These are phyloP conservation scores for Xylariaceae sp. DNA, from an alignment of 2,329 filamentous ascomycete species.

Conservation along the genomic window DNA sequence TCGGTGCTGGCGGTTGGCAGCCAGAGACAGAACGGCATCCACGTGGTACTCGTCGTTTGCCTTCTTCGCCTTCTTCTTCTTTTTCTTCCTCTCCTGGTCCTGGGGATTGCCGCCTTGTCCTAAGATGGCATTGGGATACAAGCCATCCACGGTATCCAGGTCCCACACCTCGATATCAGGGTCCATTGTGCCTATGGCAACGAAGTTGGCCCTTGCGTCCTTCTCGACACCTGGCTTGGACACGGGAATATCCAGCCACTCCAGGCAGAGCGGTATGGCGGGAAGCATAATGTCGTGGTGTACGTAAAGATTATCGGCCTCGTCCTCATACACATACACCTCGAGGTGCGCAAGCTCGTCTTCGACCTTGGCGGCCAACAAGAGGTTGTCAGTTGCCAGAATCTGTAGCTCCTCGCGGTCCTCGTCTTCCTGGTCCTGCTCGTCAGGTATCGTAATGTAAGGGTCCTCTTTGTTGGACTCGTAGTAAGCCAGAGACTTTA, in stretches of 20 bases:
- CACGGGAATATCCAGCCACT: conserved; percentile 93
- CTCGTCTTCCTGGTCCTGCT: conserved; percentile 69
- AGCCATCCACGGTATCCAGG: conserved; percentile 89
- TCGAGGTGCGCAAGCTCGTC: conserved; percentile 96
- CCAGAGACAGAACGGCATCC: conserved; percentile 84
- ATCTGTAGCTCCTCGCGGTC: conserved; percentile 94
- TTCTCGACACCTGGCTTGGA: conserved; percentile 59
- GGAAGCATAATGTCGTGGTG: conserved; percentile 99
- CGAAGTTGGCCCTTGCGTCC: conserved; percentile 76
- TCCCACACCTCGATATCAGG: conserved; percentile 99
- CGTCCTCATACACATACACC: conserved; percentile 95
- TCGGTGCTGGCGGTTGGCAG: conserved; percentile 87
- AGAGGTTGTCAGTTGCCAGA: conserved; percentile 83
- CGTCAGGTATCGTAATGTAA: conserved; percentile 82
- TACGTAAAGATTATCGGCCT: conserved; percentile 92
- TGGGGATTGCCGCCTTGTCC: conserved; percentile 61
- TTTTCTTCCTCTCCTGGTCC: conserved; percentile 62
- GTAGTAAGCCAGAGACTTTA: conserved; percentile 91
- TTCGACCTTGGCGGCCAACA: conserved; percentile 89
- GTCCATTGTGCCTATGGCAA: conserved; percentile 94
- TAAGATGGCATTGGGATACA: conserved; percentile 96
- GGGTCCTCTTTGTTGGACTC: conserved; percentile 91
- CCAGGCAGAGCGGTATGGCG: conserved; percentile 88
- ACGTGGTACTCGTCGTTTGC: conserved; percentile 90
- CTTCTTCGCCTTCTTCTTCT: conserved; percentile 85